Conservation (phyloP, 192 early-diverging fungal species). For the Rhizophagus clarus region DNA sequence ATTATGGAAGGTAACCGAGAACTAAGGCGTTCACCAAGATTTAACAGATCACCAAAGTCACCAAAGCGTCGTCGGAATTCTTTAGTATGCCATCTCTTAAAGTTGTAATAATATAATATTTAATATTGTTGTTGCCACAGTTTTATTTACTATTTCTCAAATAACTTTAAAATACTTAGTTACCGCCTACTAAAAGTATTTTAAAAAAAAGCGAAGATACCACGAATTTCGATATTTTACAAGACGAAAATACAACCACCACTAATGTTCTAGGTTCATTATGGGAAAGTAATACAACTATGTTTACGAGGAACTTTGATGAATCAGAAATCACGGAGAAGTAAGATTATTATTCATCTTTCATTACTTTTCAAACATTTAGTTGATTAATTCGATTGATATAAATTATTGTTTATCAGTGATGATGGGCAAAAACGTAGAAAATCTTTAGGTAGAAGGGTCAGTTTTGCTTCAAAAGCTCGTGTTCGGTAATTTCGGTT, state of each 20-base stretch:
- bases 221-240: conserved; percentile 13
- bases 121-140: too few relatives aligned
- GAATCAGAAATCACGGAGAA: neutral
- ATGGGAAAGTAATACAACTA: neutral
- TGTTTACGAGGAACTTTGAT: neutral
- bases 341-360: too few relatives aligned
- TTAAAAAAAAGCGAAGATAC: conserved; percentile 21
- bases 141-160: too few relatives aligned
- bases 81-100: neutral
- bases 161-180: neutral
- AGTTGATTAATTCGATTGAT: neutral
- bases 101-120: neutral
- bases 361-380: too few relatives aligned
- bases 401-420: neutral
- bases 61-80: neutral
- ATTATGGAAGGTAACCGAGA: neutral
- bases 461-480: conserved; percentile 12
- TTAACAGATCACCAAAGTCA: neutral
- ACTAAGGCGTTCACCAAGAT: neutral
- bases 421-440: conserved; percentile 5
- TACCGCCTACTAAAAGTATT: conserved; percentile 1
- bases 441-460: conserved; percentile 5
- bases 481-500: neutral
- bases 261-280: neutral
- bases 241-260: neutral